Conservation (phyloP, 805 yeast species). For the Kazachstania taianensis region DNA sequence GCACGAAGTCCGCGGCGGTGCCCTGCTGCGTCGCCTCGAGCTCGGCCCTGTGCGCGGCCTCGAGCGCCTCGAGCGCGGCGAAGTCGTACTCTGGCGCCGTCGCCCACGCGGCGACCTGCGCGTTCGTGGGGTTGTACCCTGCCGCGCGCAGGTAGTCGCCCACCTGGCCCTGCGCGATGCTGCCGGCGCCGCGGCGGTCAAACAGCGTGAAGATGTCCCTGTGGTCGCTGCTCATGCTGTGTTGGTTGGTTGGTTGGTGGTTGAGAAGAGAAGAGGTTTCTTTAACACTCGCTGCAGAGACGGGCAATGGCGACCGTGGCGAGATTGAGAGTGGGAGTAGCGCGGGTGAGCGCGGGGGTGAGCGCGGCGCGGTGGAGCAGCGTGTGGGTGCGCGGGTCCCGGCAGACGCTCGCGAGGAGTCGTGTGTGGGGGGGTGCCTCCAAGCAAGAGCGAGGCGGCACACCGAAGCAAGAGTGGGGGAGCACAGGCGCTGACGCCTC, state of each 20-base stretch:
- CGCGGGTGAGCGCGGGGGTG: neutral
- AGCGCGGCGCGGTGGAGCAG: neutral
- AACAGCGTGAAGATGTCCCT: constrained; percentile 95
- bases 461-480: no score
- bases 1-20: constrained; percentile 61
- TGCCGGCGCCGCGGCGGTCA: constrained; percentile 92
- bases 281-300: no score
- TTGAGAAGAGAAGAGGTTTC: no score
- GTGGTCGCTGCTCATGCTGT: constrained; percentile 19
- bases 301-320: neutral
- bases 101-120: constrained; percentile 18
- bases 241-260: no score
- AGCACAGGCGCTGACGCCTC: neutral
- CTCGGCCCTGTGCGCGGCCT: constrained; percentile 17
- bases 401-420: no score
- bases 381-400: neutral
- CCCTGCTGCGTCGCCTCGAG: constrained; percentile 27
- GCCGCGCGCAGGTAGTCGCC: constrained; percentile 95
- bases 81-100: constrained; percentile 16
- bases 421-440: no score
- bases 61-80: constrained; percentile 20
- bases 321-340: neutral
- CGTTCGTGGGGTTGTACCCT: constrained; percentile 94
- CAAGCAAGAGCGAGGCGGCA: no score
- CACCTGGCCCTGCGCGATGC: constrained; percentile 69